phyloP scores from a whole-genome alignment of 805 yeast species.

The Lipomyces yamadae region DNA sequence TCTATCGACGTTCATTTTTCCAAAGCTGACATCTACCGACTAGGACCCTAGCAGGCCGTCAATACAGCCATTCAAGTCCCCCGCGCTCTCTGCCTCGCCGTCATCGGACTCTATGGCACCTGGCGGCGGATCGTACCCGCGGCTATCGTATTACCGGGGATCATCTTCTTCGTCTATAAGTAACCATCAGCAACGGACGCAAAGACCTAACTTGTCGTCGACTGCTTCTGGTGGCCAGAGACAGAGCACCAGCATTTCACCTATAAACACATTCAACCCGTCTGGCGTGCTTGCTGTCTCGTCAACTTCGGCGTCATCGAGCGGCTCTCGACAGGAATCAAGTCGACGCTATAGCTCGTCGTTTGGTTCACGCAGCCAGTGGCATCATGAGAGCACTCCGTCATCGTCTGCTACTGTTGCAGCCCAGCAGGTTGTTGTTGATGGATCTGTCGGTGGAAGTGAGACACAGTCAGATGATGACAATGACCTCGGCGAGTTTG shows the following conservation, averaged over 20 bases:
- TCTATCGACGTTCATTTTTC: slow-evolving; percentile 41
- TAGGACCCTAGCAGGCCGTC: slow-evolving; percentile 39
- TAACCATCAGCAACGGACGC: background rate
- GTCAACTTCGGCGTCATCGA: slow-evolving; percentile 9
- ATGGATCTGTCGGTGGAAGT: background rate
- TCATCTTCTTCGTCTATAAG: slow-evolving; percentile 20
- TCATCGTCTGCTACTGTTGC: slow-evolving; percentile 11
- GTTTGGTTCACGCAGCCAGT: slow-evolving; percentile 25
- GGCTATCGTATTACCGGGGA: slow-evolving; percentile 50
- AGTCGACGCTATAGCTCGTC: slow-evolving; percentile 28
- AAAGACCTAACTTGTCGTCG: background rate
- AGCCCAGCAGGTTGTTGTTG: slow-evolving; percentile 1
- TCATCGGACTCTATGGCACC: slow-evolving; percentile 38
- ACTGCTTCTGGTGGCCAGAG: background rate
- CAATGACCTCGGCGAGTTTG: slow-evolving; percentile 62
- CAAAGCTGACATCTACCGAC: background rate
- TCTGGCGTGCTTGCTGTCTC: background rate
- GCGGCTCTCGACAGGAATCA: slow-evolving; percentile 2
- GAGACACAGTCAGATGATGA: slow-evolving; percentile 48
- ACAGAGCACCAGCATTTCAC: background rate
- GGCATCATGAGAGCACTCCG: slow-evolving; percentile 12
- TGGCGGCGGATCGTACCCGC: slow-evolving; percentile 40
- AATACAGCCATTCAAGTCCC: slow-evolving; percentile 66
- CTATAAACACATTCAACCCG: background rate
- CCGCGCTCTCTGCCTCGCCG: slow-evolving; percentile 56